Base-by-base conservation (phyloP, 768 basidiomycete species). In the Sistotremastrum niveocremeum region DNA sequence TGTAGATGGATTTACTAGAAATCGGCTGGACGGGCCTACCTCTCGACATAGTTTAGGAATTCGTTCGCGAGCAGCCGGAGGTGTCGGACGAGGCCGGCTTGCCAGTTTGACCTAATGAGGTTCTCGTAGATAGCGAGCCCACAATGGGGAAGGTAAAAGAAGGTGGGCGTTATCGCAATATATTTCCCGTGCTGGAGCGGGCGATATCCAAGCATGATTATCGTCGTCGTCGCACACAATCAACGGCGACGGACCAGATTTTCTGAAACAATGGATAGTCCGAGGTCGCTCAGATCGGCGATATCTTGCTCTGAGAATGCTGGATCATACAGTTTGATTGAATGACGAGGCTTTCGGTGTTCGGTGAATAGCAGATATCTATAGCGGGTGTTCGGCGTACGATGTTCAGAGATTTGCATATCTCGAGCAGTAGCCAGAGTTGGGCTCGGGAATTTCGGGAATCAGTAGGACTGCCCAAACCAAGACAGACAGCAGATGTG, bases 131-230 rank as follows among this genome's bases (percentile, higher is more conserved):
- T 67, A 49, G 69, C 70, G 60, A 81, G 56, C 55, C 83, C 81
- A 57, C 84, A 85, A 60, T 86, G 84, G 20, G 82, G 84, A 81
- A 85, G 84, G 63, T 75, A 84, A 45, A 79, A 65, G 46, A 87
- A 65, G 41, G 81, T 83, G 51, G 77, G 75, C 46, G 51, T 43
- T 30, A 52, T 50, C 41, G 65, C 34, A 10, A 48, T 46, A 47
- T 69, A 59, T 45, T 57, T 58, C 28, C 59, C 60, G 29, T 57
- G 58, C 68, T 72, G 54, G 28, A 42, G 46, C 29, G 50, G 39
- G 34, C 43, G 46, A 20, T 20, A 42, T 44, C 39, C 49, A 36
- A 31, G 29, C 42, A 20, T 33, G 36, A 28, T 33, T 20, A 37
- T 48, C 32, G 34, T 49, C 30, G 41, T 34, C 44, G 12, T 47